Evolutionary conservation across 2,329 filamentous ascomycete species (phyloP).

Genomic region (Colletotrichum sp.): DNA sequence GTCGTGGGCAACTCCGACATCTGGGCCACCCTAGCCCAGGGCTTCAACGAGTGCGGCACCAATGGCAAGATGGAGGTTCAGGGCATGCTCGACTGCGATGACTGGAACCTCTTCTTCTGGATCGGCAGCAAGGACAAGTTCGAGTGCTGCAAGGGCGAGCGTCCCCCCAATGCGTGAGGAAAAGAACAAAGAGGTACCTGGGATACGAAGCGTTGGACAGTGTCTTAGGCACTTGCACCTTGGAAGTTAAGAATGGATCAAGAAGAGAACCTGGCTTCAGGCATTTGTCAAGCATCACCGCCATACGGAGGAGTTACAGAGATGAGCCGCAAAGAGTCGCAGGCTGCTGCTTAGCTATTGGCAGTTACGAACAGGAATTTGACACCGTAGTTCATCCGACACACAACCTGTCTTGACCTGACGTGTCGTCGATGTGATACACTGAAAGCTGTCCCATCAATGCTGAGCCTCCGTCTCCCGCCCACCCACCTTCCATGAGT

Average conservation of each 20-base stretch:
- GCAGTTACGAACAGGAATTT: neutral
- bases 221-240: neutral
- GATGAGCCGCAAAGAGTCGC: neutral
- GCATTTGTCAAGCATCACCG: neutral
- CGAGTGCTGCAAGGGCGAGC: neutral
- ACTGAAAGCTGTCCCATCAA: neutral
- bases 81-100: neutral
- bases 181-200: neutral
- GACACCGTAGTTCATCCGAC: neutral
- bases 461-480: neutral
- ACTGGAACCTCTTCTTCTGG: neutral
- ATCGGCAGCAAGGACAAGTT: neutral
- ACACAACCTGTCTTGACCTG: neutral
- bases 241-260: neutral
- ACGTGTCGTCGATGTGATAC: neutral
- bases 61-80: neutral
- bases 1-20: neutral
- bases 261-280: neutral
- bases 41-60: neutral
- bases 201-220: neutral
- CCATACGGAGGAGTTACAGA: neutral
- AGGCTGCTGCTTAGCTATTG: neutral
- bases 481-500: neutral
- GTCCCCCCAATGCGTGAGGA: neutral
- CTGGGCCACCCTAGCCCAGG: neutral